Conservation (phyloP, 2,329 filamentous ascomycete genomes). For the Dryadomyces sulphureus region DNA sequence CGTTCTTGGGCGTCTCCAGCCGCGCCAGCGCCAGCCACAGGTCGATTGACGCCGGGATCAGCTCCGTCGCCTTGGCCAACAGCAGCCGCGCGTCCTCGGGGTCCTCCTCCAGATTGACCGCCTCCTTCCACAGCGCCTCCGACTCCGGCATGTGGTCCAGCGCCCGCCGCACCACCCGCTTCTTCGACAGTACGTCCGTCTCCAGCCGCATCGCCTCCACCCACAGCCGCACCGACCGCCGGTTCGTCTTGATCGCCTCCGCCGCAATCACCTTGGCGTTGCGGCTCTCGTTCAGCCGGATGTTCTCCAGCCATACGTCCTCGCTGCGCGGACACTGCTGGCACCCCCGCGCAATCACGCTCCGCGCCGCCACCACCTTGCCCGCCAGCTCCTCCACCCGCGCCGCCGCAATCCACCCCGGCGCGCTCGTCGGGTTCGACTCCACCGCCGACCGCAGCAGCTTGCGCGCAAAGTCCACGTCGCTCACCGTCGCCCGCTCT, state of each 20-base stretch:
- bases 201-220: conserved; percentile 92
- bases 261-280: conserved; percentile 95
- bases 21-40: conserved; percentile 89
- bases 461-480: conserved; percentile 85
- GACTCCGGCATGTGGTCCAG: conserved; percentile 89
- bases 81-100: conserved; percentile 75
- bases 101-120: conserved; percentile 89
- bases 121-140: conserved; percentile 94
- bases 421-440: conserved; percentile 87
- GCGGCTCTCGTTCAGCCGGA: conserved; percentile 76
- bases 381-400: conserved; percentile 86
- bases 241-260: conserved; percentile 83
- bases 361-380: conserved; percentile 78
- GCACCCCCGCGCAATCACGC: conserved; percentile 76
- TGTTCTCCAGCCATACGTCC: conserved; percentile 92
- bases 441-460: conserved; percentile 94
- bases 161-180: conserved; percentile 81
- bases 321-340: conserved; percentile 86
- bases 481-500: conserved; percentile 76
- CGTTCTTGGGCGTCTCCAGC: conserved; percentile 78
- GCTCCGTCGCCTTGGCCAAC: conserved; percentile 86
- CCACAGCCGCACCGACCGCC: conserved; percentile 79
- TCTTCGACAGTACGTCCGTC: conserved; percentile 67
- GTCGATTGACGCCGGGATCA: conserved; percentile 86
- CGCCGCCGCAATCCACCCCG: conserved; percentile 91